Evolutionary conservation across 768 basidiomycete species (phyloP), one percentile per base, ranked within the genome.

Genomic region (Lactarius trivialis): DNA sequence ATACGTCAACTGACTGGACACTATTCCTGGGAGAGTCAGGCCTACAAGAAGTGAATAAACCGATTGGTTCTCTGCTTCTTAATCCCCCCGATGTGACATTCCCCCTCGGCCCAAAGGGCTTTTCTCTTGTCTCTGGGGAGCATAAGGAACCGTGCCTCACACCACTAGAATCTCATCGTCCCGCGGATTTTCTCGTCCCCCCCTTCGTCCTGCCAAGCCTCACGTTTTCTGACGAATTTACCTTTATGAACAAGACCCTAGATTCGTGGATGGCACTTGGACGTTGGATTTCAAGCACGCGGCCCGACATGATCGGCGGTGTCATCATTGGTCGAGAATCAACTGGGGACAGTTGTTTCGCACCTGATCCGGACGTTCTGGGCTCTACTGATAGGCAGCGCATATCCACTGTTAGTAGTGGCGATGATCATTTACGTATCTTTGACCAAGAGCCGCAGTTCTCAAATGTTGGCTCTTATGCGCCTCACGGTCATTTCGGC

Each of bases 141-240:
- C 60, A 39, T 7, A 34, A 48, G 14, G 43, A 30, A 34, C 14
- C 24, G 28, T 70, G 68, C 54, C 24, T 78, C 48, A 56, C 64
- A n/a, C 69, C 75, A 6, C 71, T 73, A 9, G 68, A 69, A 0
- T 61, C 64, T 8, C 68, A 73, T 24, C 76, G 75, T 33, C 70
- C 77, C 28, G 83, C 81, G 3, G 70, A 74, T 4, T 83, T 81
- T 70, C 73, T 89, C 2, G 68, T 82, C 3, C 88, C 88, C 17
- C 88, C 88, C 2, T 83, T 89, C 63, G 73, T 85, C 7, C 65
- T 81, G 33, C 80, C 80, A 11, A 62, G 72, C 1, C 56, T 70
- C 21, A 68, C 66, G 34, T 64, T 70, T 51, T 72, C 67, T 72
- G 72, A 73, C 15, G 71, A 34, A 43, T 56, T 26, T 43, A 71